Base-by-base conservation (phyloP, 768 basidiomycete species). In the Collybia nuda region DNA sequence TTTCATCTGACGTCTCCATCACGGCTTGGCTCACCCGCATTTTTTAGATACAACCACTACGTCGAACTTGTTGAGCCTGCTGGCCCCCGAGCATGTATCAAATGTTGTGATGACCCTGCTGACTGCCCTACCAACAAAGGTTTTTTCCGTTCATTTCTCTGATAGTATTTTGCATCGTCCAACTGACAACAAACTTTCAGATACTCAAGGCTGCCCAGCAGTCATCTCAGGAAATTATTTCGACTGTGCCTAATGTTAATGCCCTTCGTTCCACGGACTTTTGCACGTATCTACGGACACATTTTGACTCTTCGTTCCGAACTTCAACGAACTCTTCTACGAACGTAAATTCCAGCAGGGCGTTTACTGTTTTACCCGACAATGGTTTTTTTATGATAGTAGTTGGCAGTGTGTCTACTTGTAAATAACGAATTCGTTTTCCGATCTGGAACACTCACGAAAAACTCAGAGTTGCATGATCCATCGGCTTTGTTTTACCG, bases 161-260 rank as follows among this genome's bases (percentile, higher is more conserved):
- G n/a, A n/a, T n/a, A 12, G 14, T 8, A 14, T 36, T 15, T 15
- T 22, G 6, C 17, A 29, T 28, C 41, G 5, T 14, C n/a, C 29
- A 19, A 11, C 15, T 39, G 19, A 17, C 23, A 41, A 29, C 24
- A n/a, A 19, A 19, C 24, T 37, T 48, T 35, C n/a, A 80, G 80
- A 82, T 52, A 79, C 71, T 9, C 54, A 62, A 37, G 80, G 80
- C 2, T 83, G 81, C 56, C 80, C 79, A 2, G 61, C 60, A 18
- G 81, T 83, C 23, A 78, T 83, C 48, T 56, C 58, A 1, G 81
- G 80, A 19, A 74, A 81, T 52, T 83, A 83, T 55, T 82, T 80
- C 57, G 62, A 78, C 53, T 83, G 81, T 55, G 61, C 50, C 32
- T 81, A 22, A 39, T 35, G 9, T 7, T 26, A 7, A 26, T 26